Percentiles rank a stretch among this genome's conserved stretches.
Evolutionary conservation across 768 basidiomycete species (phyloP).

Genomic region (Panus rudis): DNA sequence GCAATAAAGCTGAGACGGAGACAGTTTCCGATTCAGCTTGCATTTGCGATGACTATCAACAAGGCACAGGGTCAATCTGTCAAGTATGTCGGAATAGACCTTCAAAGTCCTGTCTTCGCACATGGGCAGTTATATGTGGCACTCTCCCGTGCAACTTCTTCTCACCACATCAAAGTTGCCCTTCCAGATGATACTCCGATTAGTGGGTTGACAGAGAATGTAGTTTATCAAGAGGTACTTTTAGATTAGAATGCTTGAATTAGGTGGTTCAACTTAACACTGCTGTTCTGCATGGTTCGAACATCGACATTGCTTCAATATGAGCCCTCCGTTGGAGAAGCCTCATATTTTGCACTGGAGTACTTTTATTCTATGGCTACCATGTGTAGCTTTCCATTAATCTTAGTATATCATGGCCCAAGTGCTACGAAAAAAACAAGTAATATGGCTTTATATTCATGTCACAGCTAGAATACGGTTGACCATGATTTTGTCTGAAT

Average conservation of each 20-base stretch:
- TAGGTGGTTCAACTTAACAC: too few species aligned
- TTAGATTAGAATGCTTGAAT: background rate
- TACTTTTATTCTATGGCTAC: too few species aligned
- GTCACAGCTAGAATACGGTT: too few species aligned
- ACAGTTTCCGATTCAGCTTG: slow-evolving; percentile 38
- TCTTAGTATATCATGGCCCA: too few species aligned
- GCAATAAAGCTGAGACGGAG: slow-evolving; percentile 25
- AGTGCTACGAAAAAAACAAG: too few species aligned
- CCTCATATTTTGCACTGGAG: too few species aligned
- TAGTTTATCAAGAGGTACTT: background rate
- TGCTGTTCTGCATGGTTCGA: too few species aligned
- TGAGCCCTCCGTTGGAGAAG: too few species aligned
- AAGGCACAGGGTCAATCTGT: slow-evolving; percentile 44
- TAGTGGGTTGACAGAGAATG: background rate
- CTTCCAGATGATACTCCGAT: background rate
- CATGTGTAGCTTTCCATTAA: too few species aligned
- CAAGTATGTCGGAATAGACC: slow-evolving; percentile 33
- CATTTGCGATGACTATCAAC: slow-evolving; percentile 44
- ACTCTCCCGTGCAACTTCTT: slow-evolving; percentile 30
- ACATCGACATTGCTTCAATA: too few species aligned
- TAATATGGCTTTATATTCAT: too few species aligned
- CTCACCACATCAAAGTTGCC: slow-evolving; percentile 22
- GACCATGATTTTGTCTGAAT: too few species aligned
- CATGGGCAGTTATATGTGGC: slow-evolving; percentile 43
- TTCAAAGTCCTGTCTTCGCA: slow-evolving; percentile 29